These are phyloP conservation scores for Lipomyces orientalis DNA, from an alignment of 805 yeast species.

Conservation along the genomic window DNA sequence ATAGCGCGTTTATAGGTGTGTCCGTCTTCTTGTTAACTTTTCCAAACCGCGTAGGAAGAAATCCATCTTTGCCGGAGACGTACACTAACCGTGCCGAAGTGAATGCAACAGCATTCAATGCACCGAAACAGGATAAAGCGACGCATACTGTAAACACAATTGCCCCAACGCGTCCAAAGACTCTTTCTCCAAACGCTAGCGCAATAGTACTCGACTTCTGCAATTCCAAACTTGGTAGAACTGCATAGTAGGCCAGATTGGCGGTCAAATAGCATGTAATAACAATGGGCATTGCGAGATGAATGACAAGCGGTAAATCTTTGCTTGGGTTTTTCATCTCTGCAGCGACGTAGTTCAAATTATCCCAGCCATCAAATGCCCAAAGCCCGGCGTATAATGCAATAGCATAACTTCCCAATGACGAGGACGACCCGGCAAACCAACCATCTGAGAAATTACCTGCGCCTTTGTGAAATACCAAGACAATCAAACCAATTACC, in stretches of 20 bases:
- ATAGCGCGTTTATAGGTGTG: conserved; percentile 47
- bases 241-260: conserved; percentile 59
- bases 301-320: conserved; percentile 50
- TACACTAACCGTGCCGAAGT: conserved; percentile 48
- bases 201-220: conserved; percentile 47
- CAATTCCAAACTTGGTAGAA: conserved; percentile 68
- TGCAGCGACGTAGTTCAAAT: conserved; percentile 49
- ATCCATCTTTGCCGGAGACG: conserved; percentile 47
- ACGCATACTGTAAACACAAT: conserved; percentile 45
- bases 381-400: conserved; percentile 52
- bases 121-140: conserved; percentile 50
- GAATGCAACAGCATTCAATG: conserved; percentile 49
- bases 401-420: conserved; percentile 44
- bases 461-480: conserved; percentile 33
- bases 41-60: conserved; percentile 45
- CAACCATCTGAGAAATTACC: conserved; percentile 42
- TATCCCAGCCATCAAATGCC: conserved; percentile 56
- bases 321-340: conserved; percentile 48
- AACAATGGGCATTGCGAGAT: conserved; percentile 50
- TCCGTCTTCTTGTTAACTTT: conserved; percentile 36
- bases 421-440: conserved; percentile 41
- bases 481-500: conserved; percentile 42
- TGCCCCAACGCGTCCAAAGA: conserved; percentile 43
- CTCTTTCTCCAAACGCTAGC: conserved; percentile 44
- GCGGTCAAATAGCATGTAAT: conserved; percentile 47